phyloP scores from a whole-genome alignment of 78 protist genomes.

The Salpingoeca rosetta region DNA sequence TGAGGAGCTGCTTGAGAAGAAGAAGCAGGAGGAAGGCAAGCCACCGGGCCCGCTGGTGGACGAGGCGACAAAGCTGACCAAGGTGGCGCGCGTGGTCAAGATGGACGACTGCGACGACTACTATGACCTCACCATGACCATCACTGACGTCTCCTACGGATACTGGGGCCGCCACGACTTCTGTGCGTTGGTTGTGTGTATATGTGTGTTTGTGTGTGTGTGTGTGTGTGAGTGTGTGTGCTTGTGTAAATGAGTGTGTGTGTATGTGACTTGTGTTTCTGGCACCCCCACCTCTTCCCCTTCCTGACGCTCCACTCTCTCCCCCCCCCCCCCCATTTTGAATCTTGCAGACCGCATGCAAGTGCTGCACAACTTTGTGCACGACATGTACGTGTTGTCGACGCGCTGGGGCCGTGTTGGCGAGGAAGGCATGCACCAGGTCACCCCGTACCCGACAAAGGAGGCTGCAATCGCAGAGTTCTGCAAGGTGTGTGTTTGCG shows the following conservation, averaged over 20 bases:
- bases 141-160: neutral
- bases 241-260: too few species aligned
- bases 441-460: neutral
- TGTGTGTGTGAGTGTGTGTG: too few species aligned
- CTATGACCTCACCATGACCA: neutral
- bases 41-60: too few species aligned
- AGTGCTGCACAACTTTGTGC: too few species aligned
- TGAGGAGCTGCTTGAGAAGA: too few species aligned
- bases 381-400: constrained; percentile 9
- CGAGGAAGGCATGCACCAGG: constrained; percentile 13
- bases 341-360: too few species aligned
- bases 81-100: neutral
- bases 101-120: neutral
- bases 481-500: neutral
- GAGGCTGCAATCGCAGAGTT: neutral
- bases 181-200: too few species aligned
- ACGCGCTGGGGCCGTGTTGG: constrained; percentile 49
- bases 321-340: too few species aligned
- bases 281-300: constrained; percentile 26
- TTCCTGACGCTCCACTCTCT: neutral
- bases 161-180: neutral
- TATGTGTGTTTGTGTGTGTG: too few species aligned
- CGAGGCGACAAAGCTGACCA: too few species aligned
- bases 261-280: too few species aligned
- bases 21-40: too few species aligned